Evolutionary conservation across 2,329 filamentous ascomycete genomes (phyloP).

Genomic region (Dactylellina drechsleri): DNA sequence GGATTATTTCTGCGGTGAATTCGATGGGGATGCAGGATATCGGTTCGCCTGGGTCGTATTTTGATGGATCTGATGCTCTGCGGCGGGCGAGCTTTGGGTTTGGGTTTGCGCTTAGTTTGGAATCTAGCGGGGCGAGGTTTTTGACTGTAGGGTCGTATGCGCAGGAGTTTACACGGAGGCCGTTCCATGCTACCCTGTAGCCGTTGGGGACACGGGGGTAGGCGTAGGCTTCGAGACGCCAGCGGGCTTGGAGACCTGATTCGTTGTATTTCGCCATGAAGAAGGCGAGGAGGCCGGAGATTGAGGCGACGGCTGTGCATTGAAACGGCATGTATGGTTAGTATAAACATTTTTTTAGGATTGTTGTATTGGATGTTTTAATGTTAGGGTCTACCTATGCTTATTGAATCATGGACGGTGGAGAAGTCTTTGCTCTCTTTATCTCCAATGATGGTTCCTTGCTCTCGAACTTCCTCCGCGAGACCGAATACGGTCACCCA

Average conservation of each 20-base stretch:
- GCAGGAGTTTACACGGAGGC: constrained; percentile 27
- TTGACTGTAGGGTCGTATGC: background rate
- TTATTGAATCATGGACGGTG: constrained; percentile 21
- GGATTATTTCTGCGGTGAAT: background rate
- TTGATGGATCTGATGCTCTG: background rate
- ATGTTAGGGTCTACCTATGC: constrained; percentile 16
- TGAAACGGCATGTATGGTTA: too few species aligned
- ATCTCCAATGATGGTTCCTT: background rate
- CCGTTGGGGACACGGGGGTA: constrained; percentile 32
- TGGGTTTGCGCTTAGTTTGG: background rate
- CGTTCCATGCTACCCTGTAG: constrained; percentile 30
- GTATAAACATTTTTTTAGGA: background rate
- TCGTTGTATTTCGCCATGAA: constrained; percentile 40
- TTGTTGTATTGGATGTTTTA: background rate
- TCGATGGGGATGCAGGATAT: constrained; percentile 4
- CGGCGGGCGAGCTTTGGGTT: constrained; percentile 12
- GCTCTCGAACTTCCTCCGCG: constrained; percentile 14
- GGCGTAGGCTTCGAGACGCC: constrained; percentile 33
- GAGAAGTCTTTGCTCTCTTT: constrained; percentile 10
- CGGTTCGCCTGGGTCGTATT: constrained; percentile 13
- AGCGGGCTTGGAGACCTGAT: constrained; percentile 4
- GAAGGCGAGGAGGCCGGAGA: constrained; percentile 36
- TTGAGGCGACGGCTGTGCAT: constrained; percentile 21
- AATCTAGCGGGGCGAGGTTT: too few species aligned
- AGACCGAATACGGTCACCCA: constrained; percentile 16